phyloP scores from a whole-genome alignment of 2,329 filamentous ascomycete genomes.

The Verticillium dahliae region DNA sequence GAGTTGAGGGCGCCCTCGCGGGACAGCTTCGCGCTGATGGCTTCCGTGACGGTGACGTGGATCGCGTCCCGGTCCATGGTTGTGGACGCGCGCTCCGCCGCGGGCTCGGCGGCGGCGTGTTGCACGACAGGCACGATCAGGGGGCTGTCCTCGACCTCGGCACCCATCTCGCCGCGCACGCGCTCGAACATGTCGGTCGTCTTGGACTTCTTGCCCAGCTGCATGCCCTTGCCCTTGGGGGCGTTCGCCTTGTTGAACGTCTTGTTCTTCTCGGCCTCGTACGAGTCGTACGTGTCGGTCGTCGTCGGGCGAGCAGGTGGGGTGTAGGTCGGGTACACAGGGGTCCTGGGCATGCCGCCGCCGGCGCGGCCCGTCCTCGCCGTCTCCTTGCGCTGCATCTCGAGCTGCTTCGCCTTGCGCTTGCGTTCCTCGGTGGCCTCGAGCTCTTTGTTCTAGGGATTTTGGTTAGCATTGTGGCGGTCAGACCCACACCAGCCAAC shows the following conservation, averaged over 20 bases:
- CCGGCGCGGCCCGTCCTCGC: slow-evolving; percentile 64
- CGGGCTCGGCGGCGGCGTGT: slow-evolving; percentile 40
- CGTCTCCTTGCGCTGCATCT: slow-evolving; percentile 97
- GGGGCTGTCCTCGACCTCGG: slow-evolving; percentile 72
- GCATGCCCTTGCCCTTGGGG: slow-evolving; percentile 94
- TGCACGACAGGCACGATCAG: slow-evolving; percentile 55
- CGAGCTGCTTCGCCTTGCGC: slow-evolving; percentile 95
- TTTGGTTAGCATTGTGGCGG: slow-evolving; percentile 6
- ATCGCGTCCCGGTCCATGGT: slow-evolving; percentile 77
- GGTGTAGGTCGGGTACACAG: slow-evolving; percentile 84
- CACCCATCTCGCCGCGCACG: slow-evolving; percentile 85
- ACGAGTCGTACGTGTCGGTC: slow-evolving; percentile 82
- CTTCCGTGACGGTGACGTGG: slow-evolving; percentile 80
- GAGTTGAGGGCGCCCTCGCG: slow-evolving; percentile 82
- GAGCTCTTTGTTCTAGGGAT: slow-evolving; percentile 83
- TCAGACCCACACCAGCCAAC: slow-evolving; percentile 3
- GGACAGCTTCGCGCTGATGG: slow-evolving; percentile 83
- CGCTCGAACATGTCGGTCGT: slow-evolving; percentile 96
- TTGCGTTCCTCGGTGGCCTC: slow-evolving; percentile 98
- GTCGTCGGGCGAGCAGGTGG: slow-evolving; percentile 67
- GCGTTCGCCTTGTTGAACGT: slow-evolving; percentile 62
- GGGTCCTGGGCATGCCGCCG: slow-evolving; percentile 57
- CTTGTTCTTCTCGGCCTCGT: slow-evolving; percentile 98
- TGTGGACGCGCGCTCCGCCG: slow-evolving; percentile 52
- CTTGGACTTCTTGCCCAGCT: slow-evolving; percentile 97